Percentiles rank a stretch among this genome's conserved stretches.
Evolutionary conservation across 2,329 filamentous ascomycete genomes (phyloP).

Genomic region (Beauveria asiatica): DNA sequence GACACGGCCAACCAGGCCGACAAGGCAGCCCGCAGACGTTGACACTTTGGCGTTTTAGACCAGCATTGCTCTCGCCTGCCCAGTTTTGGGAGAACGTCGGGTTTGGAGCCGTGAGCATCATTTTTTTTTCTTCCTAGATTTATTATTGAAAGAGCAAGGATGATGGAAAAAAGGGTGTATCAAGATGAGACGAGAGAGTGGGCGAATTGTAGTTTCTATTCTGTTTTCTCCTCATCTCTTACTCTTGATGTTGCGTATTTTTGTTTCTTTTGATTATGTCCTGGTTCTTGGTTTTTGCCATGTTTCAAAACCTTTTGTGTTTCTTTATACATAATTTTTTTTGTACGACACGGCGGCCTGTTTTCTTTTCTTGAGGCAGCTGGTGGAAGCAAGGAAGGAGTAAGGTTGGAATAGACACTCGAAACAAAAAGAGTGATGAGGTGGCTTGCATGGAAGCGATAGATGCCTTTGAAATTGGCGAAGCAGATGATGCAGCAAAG

Average conservation of each 20-base stretch:
- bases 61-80: background rate
- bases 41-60: slow-evolving; percentile 1
- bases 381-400: background rate
- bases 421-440: background rate
- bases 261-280: background rate
- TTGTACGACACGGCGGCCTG: background rate
- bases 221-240: background rate
- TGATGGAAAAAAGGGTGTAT: background rate
- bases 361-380: background rate
- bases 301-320: background rate
- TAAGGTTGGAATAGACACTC: slow-evolving; percentile 8
- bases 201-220: background rate
- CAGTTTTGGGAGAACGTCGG: background rate
- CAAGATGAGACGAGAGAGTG: background rate
- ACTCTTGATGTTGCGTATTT: background rate
- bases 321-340: slow-evolving; percentile 6
- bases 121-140: background rate
- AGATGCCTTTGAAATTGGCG: no score
- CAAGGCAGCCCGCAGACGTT: background rate
- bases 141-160: background rate
- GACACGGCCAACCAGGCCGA: background rate
- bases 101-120: background rate
- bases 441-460: background rate
- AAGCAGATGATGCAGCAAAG: background rate
- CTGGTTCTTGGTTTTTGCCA: background rate